A percentile compares a stretch with the other conserved stretches of the same genome.
Evolutionary conservation across 1,284 basidiomycete genomes (phyloP).

Genomic region (Tremellales sp.): DNA sequence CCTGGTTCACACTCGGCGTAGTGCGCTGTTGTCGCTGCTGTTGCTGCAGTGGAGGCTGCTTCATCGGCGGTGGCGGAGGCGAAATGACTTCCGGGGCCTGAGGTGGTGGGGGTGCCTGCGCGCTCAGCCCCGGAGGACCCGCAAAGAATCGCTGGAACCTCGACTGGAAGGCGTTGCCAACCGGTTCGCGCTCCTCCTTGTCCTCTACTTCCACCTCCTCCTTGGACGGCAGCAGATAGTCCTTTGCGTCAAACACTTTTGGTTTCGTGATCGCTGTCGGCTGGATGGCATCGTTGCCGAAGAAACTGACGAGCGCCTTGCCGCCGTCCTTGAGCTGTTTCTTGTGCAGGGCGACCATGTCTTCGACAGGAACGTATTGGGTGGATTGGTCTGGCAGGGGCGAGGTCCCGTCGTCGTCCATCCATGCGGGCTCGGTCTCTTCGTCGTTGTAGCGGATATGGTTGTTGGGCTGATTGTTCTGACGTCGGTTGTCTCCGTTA

Average conservation of each 20-base stretch:
- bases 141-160: constrained; percentile 45
- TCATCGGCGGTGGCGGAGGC: constrained; percentile 2
- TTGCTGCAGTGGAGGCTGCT: constrained; percentile 1
- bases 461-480: constrained; percentile 13
- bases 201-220: constrained; percentile 13
- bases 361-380: constrained; percentile 40
- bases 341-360: constrained; percentile 45
- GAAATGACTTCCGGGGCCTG: not conserved
- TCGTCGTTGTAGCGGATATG: constrained; percentile 29
- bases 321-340: constrained; percentile 32
- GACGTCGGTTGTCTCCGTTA: constrained; percentile 8
- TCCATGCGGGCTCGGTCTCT: constrained; percentile 40
- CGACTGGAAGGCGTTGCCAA: constrained; percentile 26
- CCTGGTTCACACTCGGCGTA: not conserved
- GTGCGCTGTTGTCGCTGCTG: constrained; percentile 1
- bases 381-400: constrained; percentile 25
- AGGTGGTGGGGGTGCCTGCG: not conserved
- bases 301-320: constrained; percentile 32
- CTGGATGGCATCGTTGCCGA: constrained; percentile 21
- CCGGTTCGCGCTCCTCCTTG: constrained; percentile 15
- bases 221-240: constrained; percentile 36
- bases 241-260: constrained; percentile 37
- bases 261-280: constrained; percentile 19
- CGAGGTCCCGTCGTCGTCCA: constrained; percentile 29
- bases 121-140: not conserved